Evolutionary conservation across 129 eudicot species (phyloP), one percentile per base, ranked within the genome.

Genomic region (Ambrosia artemisiifolia): DNA sequence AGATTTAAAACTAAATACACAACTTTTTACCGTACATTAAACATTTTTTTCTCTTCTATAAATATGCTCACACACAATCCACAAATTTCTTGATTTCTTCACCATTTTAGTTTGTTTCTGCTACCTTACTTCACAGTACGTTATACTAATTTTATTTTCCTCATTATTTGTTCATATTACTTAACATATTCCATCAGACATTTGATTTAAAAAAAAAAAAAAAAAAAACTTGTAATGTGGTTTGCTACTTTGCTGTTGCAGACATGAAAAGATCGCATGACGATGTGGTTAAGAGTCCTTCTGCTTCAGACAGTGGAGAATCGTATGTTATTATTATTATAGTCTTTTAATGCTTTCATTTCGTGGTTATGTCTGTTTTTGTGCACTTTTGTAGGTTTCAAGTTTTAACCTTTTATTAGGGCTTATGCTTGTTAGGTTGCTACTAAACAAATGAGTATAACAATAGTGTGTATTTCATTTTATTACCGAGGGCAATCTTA

Each of bases 181-280:
- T 0, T 24, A 24, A 24, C 28, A 24, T 24, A 24, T 24, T 24
- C 28, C 28, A 24, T 24, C 28, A 24, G 1, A 24, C 28, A 24
- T 24, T 24, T 24, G 28, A 24, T 24, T 24, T 24, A n/a, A n/a
- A n/a, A n/a, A n/a, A n/a, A 24, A 24, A 24, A 24, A n/a, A 24
- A 24, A 24, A 0, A 24, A 0, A 38, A 7, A 4, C 43, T 38
- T 71, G 46, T 54, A 53, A 24, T 56, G 8, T 55, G 55, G 67
- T 43, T 65, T 67, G 10, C 19, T 67, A 0, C n/a, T n/a, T n/a
- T n/a, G n/a, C n/a, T n/a, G n/a, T n/a, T 77, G 87, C 84, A 94
- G 96, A 67, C 62, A 94, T 94, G 99, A 94, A 94, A 78, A 83
- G 97, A 42, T 79, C 84, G 50, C 85, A 96, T 33, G 99, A 94